Evolutionary conservation across 208 protist genomes (phyloP).

Genomic region (Novymonas esmeraldas): DNA sequence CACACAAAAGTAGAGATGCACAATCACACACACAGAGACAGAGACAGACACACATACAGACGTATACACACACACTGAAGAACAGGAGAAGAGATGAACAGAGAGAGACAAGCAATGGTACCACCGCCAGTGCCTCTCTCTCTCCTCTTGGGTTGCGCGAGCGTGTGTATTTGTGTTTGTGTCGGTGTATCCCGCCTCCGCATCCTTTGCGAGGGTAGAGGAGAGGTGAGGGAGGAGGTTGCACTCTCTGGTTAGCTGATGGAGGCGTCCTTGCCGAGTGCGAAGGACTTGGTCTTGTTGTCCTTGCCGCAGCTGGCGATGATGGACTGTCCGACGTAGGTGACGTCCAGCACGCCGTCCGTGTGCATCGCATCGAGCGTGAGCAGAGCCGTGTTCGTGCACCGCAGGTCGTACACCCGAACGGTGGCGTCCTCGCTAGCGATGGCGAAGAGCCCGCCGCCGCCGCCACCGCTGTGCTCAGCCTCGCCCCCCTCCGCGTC

Average conservation of each 20-base stretch:
- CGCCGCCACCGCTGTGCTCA: conserved; percentile 23
- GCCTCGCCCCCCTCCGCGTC: conserved; percentile 46
- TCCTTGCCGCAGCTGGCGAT: conserved; percentile 84
- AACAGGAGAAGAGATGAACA: not conserved
- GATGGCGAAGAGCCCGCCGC: conserved; percentile 56
- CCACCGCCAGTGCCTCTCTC: too few species aligned
- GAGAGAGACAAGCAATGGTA: not conserved
- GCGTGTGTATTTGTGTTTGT: too few species aligned
- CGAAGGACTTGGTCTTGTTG: conserved; percentile 74
- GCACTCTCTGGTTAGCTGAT: not conserved
- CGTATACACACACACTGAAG: too few species aligned
- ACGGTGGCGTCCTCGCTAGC: conserved; percentile 74
- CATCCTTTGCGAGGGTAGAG: not conserved
- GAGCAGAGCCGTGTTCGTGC: conserved; percentile 55
- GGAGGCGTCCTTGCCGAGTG: conserved; percentile 44
- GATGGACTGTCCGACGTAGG: conserved; percentile 59
- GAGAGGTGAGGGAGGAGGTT: not conserved
- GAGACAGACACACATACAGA: too few species aligned
- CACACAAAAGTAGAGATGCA: too few species aligned
- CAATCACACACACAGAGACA: too few species aligned
- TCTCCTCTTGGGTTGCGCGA: too few species aligned
- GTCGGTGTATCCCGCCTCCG: too few species aligned
- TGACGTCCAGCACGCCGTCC: conserved; percentile 81
- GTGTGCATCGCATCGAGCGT: conserved; percentile 80
- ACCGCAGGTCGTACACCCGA: conserved; percentile 78